Evolutionary conservation across 805 yeast genomes (phyloP).

Genomic region (Maudiozyma saulgeensis): DNA sequence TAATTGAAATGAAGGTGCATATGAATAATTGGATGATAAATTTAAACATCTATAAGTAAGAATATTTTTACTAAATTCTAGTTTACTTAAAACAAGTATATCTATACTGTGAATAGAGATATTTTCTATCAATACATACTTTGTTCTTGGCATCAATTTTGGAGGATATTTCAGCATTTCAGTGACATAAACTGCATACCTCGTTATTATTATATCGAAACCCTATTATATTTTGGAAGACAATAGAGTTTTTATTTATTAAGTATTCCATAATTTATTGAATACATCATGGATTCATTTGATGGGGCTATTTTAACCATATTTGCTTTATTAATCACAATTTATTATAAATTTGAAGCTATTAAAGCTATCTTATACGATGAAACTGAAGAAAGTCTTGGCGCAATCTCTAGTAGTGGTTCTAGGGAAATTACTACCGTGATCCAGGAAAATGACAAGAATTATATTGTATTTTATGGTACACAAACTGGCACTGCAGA

Average conservation of each 20-base stretch:
- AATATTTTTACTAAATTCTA: no score
- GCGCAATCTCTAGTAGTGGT: constrained; percentile 28
- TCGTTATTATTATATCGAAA: no score
- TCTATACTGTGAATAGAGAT: no score
- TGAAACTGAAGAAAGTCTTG: neutral
- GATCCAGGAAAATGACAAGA: constrained; percentile 53
- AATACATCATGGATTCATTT: neutral
- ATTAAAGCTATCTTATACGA: neutral
- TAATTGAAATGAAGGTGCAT: neutral
- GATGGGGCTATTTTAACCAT: neutral
- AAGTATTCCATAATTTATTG: no score
- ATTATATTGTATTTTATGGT: constrained; percentile 74
- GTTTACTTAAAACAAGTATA: no score
- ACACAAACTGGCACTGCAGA: constrained; percentile 99
- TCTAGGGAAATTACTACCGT: constrained; percentile 52
- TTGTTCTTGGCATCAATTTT: no score
- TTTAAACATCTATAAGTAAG: no score
- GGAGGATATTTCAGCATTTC: no score
- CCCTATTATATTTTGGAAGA: no score
- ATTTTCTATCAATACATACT: no score
- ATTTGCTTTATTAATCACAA: neutral
- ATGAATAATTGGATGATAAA: neutral
- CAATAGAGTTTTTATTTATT: no score
- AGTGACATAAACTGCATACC: no score
- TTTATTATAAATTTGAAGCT: neutral